Conservation (phyloP, 306 rosid genomes). For the Luffa acutangula region DNA sequence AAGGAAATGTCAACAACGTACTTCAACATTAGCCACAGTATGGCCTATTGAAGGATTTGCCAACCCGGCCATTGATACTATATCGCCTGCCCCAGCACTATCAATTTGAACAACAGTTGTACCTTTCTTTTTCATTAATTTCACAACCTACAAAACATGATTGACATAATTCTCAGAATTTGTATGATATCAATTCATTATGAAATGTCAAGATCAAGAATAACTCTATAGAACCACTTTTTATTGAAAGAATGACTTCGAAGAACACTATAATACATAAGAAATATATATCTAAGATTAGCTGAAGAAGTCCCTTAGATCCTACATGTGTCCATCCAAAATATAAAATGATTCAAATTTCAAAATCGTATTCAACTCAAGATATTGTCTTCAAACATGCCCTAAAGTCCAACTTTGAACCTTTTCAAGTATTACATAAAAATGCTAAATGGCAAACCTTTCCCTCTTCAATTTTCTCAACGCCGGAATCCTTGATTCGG, state of each 20-base stretch:
- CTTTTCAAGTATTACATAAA: neutral
- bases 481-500: constrained; percentile 57
- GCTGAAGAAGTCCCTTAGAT: neutral
- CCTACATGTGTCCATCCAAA: neutral
- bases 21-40: constrained; percentile 76
- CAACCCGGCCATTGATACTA: constrained; percentile 85
- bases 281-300: neutral
- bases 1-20: constrained; percentile 9
- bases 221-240: neutral
- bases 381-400: neutral
- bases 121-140: constrained; percentile 92
- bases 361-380: neutral
- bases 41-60: constrained; percentile 81
- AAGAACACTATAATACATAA: neutral
- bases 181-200: neutral
- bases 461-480: constrained; percentile 85
- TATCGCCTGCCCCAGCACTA: constrained; percentile 97
- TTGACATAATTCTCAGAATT: neutral
- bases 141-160: constrained; percentile 47
- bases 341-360: neutral
- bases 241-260: neutral
- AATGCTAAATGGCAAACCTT: constrained; percentile 35
- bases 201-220: neutral
- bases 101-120: constrained; percentile 59
- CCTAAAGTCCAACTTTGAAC: neutral